Evolutionary conservation across 192 early-diverging fungal species (phyloP), one percentile per base, ranked within the genome.

Genomic region (Allomyces macrogynus): DNA sequence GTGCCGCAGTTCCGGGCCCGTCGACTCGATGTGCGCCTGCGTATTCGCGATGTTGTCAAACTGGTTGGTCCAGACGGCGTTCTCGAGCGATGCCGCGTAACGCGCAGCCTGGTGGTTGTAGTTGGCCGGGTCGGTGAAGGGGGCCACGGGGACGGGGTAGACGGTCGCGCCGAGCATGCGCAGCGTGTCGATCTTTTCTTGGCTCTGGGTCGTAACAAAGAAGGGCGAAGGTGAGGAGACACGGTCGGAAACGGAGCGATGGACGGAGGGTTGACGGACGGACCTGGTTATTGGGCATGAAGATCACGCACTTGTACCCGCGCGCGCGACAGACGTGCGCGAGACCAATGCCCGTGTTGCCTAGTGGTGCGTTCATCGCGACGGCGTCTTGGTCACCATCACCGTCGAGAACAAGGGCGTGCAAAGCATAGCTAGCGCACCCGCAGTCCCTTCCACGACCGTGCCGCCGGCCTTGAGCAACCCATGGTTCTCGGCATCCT

Each of bases 41-140:
- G 87, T 79, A 70, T 97, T 97, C 40, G 90, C 91, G 12, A 73
- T 77, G 74, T 93, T 95, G 71, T 97, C 93, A 69, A 97, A 97
- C 70, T 97, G 93, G 73, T 97, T 91, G 10, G 93, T 93, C 90
- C 91, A 96, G 23, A 91, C 91, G 16, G 90, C 92, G 70, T 93
- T 93, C 20, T 79, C 70, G 20, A 88, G 66, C 1, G 76, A 70
- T 66, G 88, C 81, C 18, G 93, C 93, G 70, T 81, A 86, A 26
- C 89, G 78, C 62, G 72, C 75, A 14, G 92, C 93, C 70, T 94
- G 90, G 71, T 94, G 92, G 76, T 94, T 96, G 77, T 93, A 96
- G 77, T 96, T 94, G 54, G 84, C 72, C 1, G 93, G 87, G 70
- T 96, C 85, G 24, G 91, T 90, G 67, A 89, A 93, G 4, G 92